Conservation (phyloP, 768 basidiomycete genomes). For the Sarcodon sp. region DNA sequence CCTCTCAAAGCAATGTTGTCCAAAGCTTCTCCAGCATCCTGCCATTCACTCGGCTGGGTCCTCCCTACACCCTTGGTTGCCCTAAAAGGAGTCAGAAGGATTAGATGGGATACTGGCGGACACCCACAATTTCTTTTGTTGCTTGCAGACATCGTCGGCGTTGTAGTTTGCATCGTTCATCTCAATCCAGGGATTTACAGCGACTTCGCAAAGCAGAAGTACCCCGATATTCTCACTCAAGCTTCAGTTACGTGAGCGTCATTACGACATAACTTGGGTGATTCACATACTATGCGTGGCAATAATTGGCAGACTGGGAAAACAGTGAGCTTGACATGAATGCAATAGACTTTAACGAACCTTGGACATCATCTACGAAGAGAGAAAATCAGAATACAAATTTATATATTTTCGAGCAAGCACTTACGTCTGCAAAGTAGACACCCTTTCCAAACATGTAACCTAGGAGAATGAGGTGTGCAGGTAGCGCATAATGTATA, state of each 20-base stretch:
- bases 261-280: neutral
- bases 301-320: conserved; percentile 40
- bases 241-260: conserved; percentile 14
- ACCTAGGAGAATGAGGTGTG: conserved; percentile 7
- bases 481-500: neutral
- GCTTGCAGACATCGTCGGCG: conserved; percentile 35
- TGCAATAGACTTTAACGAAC: conserved; percentile 14
- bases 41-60: conserved; percentile 40
- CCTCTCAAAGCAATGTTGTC: conserved; percentile 36
- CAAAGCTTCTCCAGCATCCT: conserved; percentile 41
- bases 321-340: neutral
- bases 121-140: conserved; percentile 22
- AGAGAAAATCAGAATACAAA: neutral
- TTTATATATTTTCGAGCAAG: neutral
- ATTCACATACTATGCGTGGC: conserved; percentile 30
- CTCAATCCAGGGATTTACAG: conserved; percentile 42
- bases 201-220: conserved; percentile 51
- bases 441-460: conserved; percentile 62
- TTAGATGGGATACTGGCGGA: neutral
- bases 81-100: conserved; percentile 14
- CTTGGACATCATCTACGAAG: conserved; percentile 50
- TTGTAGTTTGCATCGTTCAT: conserved; percentile 30
- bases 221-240: conserved; percentile 38
- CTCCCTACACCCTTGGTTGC: conserved; percentile 43
- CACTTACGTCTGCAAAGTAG: conserved; percentile 47